Evolutionary conservation across 352 stramenopile species (phyloP), one percentile per base, ranked within the genome.

Genomic region (Pythium graminicola): DNA sequence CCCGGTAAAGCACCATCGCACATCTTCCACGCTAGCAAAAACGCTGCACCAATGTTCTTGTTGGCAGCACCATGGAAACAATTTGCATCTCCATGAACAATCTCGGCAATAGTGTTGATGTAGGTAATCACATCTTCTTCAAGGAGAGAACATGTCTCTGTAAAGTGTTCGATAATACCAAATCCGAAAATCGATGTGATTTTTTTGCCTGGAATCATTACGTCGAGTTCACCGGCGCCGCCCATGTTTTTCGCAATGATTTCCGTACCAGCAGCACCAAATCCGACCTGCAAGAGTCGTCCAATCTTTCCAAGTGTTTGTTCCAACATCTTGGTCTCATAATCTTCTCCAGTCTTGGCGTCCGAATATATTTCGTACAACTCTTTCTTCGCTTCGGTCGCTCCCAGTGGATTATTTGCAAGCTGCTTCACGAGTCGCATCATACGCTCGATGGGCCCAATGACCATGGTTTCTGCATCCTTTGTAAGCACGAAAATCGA

Each of bases 241-340:
- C 81, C 81, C 75, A 99, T 97, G 66, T 99, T 99, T 24, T 97
- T 98, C 3, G 90, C 93, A 65, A 99, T 99, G 50, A 99, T 98
- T 64, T 98, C 95, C 0, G 82, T 91, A 11, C 93, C 95, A n/a
- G 96, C 96, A 13, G 96, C 94, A 24, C 96, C 96, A 78, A 98
- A 99, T 7, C 96, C 97, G 35, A 98, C 96, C 53, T 97, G 83
- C 6, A 99, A 66, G 11, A 99, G 67, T 33, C 93, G 75, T 9
- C 93, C 88, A 58, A 98, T 98, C 60, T 93, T 95, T 24, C 86
- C 82, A 28, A 99, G 89, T 4, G 95, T 98, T 35, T 97, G 76
- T 57, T 98, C 86, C 3, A 99, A 79, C 70, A 98, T 89, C 33
- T 91, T 93, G 2, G 96, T 99, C 66, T 99, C 96, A 65, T 97